Base-by-base conservation (phyloP, 495 filamentous ascomycete genomes). In the Jackrogersella minutella region DNA sequence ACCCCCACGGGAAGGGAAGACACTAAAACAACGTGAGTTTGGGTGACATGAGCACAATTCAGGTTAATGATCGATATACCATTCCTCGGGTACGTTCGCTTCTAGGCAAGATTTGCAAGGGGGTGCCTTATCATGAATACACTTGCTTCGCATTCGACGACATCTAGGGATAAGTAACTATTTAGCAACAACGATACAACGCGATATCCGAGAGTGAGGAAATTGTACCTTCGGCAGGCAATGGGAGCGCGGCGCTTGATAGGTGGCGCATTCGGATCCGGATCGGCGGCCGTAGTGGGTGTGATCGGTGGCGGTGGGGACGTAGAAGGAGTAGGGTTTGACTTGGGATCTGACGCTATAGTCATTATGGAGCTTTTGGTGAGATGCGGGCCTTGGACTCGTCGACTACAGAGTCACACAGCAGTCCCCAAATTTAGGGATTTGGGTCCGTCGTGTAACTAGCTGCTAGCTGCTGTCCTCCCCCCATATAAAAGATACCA, bases 131-230 rank as follows among this genome's bases (percentile, higher is more conserved):
- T 80, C 77, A 60, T 82, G 80, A 17, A 79, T 46, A 58, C 80
- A 82, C 69, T 81, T 82, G 73, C 78, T 81, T 56, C 80, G 73
- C 75, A 82, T 77, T 24, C 80, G 80, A 40, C 80, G 80, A 58
- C 80, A 82, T 77, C 80, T 82, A 47, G 30, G n/a, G 43, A 50
- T 28, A 5, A 3, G 17, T 34, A 28, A 44, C 28, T 2, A 8
- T 26, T 68, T 40, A 60, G 55, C n/a, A 24, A 39, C 22, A 9
- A 31, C 13, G 14, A 11, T 33, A 22, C 49, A n/a, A n/a, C n/a
- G n/a, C n/a, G n/a, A 10, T 41, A 14, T 39, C 19, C 14, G 49
- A 28, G 52, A n/a, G 19, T 10, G 33, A 44, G 24, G 43, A 55
- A 1, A 46, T 66, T 75, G 37, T 72, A 82, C 80, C 79, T 80